Percentiles rank a stretch among this genome's conserved stretches.
Evolutionary conservation across 768 basidiomycete species (phyloP).

Genomic region (Rhodotorula taiwanensis): DNA sequence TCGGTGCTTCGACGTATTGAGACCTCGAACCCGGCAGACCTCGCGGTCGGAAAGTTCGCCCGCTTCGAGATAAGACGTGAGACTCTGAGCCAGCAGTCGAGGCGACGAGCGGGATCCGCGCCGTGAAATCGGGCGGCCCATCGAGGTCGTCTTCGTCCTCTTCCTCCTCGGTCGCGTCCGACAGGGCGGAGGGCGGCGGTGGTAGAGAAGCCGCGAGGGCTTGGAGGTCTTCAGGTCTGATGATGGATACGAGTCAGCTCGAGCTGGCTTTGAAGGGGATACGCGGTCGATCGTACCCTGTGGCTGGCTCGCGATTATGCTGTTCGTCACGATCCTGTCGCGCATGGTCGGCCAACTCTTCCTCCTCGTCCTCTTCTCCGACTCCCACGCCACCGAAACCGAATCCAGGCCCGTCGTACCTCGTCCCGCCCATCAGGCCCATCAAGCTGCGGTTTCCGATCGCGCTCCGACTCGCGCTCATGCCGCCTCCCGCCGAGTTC

Average conservation of each 20-base stretch:
- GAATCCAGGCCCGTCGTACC: constrained; percentile 10
- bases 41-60: neutral
- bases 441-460: constrained; percentile 28
- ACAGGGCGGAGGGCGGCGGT: constrained; percentile 12
- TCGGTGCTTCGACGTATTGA: too few species aligned
- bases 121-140: constrained; percentile 31
- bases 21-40: neutral
- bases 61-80: neutral
- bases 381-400: neutral
- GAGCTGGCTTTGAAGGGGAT: neutral
- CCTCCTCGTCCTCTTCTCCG: constrained; percentile 4
- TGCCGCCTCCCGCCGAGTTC: neutral
- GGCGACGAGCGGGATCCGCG: constrained; percentile 12
- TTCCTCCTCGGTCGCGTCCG: neutral
- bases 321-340: too few species aligned
- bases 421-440: constrained; percentile 30
- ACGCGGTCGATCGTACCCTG: neutral
- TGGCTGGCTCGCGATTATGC: too few species aligned
- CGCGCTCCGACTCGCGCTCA: neutral
- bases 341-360: constrained; percentile 4
- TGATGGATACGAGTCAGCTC: neutral
- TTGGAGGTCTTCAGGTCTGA: neutral
- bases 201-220: constrained; percentile 17
- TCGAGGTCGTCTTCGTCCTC: constrained; percentile 28
- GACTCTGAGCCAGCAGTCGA: neutral